Evolutionary conservation across 2,329 filamentous ascomycete genomes (phyloP).

Genomic region (Ceratocystis destructans): DNA sequence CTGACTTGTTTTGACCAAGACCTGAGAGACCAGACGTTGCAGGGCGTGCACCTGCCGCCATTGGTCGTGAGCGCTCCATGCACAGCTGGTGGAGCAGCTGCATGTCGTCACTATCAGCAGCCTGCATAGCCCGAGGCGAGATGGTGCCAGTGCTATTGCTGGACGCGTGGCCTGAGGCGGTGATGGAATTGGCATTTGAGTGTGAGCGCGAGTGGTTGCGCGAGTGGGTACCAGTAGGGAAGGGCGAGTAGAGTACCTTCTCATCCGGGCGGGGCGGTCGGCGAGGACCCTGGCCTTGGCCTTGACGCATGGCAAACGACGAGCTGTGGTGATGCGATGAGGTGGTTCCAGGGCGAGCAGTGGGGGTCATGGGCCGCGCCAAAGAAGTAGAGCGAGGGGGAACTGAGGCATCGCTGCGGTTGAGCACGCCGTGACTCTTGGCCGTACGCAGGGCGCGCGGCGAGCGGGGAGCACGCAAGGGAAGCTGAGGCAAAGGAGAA

Average conservation of each 20-base stretch:
- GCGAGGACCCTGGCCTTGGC: slow-evolving; percentile 1
- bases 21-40: not conserved
- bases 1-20: slow-evolving; percentile 13
- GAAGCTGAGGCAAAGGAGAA: slow-evolving; percentile 10
- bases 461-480: not conserved
- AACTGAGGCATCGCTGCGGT: not conserved
- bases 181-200: slow-evolving; percentile 2
- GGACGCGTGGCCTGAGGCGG: not conserved
- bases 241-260: slow-evolving; percentile 15
- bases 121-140: slow-evolving; percentile 6
- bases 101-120: slow-evolving; percentile 11
- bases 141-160: not conserved
- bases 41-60: not conserved
- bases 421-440: slow-evolving; percentile 17
- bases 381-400: slow-evolving; percentile 8
- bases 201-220: slow-evolving; percentile 12
- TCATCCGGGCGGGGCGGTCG: slow-evolving; percentile 14
- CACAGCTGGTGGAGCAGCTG: slow-evolving; percentile 17
- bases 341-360: not conserved
- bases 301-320: slow-evolving; percentile 10
- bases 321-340: slow-evolving; percentile 9
- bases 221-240: slow-evolving; percentile 5
- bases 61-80: slow-evolving; percentile 6
- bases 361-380: slow-evolving; percentile 11
- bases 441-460: slow-evolving; percentile 12